Evolutionary conservation across 78 protist genomes (phyloP), one percentile per base, ranked within the genome.

Genomic region (Isochrysis galbana): DNA sequence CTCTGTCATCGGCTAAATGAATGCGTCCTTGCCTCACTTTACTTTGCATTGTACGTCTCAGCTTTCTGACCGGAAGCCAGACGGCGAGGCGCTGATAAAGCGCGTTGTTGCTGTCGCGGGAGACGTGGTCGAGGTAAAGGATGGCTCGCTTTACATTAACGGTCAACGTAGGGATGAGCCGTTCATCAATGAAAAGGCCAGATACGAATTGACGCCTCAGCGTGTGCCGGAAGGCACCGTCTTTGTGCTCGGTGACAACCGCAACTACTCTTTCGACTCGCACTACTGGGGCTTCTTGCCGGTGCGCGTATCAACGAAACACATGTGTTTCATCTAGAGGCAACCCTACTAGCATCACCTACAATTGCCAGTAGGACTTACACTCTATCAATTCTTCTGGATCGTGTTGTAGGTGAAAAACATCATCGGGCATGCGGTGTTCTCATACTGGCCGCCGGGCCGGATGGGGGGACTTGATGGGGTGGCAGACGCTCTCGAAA

Each of bases 251-350:
- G 88, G 88, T 54, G 88, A 80, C 54, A 80, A 80, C 54, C 88
- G 88, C 54, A 80, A 80, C 88, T 54, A 80, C 55, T 29, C 41
- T 22, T 80, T 44, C 38, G 88, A 80, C 54, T 44, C 55, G 51
- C 88, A 80, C 55, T 80, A 80, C 88, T 80, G 88, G 88, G 88
- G 88, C 88, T 44, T 44, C 22, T 23, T 80, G 25, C 88, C 88
- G 41, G 2, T 4, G 44, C 4, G 23, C n/a, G n/a, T n/a, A n/a
- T n/a, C n/a, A n/a, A n/a, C n/a, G n/a, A n/a, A n/a, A n/a, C n/a
- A n/a, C n/a, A n/a, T n/a, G n/a, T n/a, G n/a, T n/a, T n/a, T n/a
- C n/a, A n/a, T n/a, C n/a, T n/a, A n/a, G n/a, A n/a, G n/a, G n/a
- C n/a, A n/a, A n/a, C n/a, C n/a, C n/a, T n/a, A n/a, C n/a, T n/a